Conservation (phyloP, 73 alveolate genomes). For the Uronychia binucleata region DNA sequence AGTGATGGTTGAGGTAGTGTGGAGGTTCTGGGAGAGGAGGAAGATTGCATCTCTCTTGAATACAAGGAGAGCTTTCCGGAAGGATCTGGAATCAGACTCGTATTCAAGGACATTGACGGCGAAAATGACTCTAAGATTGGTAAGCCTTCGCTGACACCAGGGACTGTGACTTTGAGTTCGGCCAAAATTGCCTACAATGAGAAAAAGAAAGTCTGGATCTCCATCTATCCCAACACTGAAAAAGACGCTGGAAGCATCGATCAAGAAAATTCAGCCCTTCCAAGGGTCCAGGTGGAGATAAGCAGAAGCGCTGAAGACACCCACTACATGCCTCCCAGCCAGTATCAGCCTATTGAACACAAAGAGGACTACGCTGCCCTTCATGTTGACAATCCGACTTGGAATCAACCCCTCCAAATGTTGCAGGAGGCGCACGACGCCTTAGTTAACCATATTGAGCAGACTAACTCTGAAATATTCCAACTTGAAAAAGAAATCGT, state of each 20-base stretch:
- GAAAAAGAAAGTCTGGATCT: not conserved
- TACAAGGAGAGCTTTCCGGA: too few species aligned
- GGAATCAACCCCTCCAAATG: not conserved
- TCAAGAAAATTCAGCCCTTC: not conserved
- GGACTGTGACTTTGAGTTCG: not conserved
- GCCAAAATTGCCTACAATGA: not conserved
- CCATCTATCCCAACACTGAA: not conserved
- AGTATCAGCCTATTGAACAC: not conserved
- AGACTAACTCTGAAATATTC: not conserved
- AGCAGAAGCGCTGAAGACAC: not conserved
- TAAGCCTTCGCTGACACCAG: not conserved
- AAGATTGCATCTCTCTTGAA: not conserved
- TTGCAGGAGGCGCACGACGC: not conserved
- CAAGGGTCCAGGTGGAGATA: not conserved
- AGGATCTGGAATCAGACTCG: not conserved
- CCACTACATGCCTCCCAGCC: not conserved
- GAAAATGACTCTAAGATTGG: not conserved
- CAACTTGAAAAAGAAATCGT: not conserved
- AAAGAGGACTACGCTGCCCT: not conserved
- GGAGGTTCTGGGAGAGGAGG: too few species aligned
- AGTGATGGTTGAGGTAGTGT: too few species aligned
- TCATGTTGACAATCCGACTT: not conserved
- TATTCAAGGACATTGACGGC: not conserved
- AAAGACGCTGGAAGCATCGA: not conserved
- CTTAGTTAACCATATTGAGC: not conserved